Base-by-base conservation (phyloP, 2,329 filamentous ascomycete species). In the Drechslerella stenobrocha region DNA sequence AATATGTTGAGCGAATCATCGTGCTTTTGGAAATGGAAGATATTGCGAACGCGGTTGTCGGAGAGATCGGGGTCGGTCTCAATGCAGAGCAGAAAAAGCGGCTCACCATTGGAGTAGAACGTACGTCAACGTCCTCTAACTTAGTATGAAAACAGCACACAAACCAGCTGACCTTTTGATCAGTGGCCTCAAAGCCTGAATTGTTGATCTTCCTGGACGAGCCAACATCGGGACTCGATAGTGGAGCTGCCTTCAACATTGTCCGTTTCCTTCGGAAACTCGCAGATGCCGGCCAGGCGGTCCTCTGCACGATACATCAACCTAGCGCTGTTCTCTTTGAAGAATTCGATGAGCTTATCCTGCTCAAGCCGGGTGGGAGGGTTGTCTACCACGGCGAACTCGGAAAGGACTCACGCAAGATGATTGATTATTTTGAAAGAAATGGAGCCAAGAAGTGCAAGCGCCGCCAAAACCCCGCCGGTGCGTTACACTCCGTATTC, bases 151-250 rank as follows among this genome's bases (percentile, higher is more conserved):
- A 7, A 30, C 6, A 7, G 26, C 7, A 30, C 24, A 22, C 18
- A 35, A 47, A 24, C 24, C 22, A 57, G 37, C 30, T 63, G 83
- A 37, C 81, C 79, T 7, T 79, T 7, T 81, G 83, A 2, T 81
- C 84, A 67, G 74, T 84, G 2, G 82, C 81, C 0, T 78, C 79
- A 0, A 84, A 83, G 73, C 82, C 82, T 0, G 81, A 83, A 30
- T 77, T 87, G 2, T 77, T 87, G 3, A 80, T 86, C 72, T 87
- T 87, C 73, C 76, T 87, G n/a, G 84, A 87, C 56, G 84, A 87
- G 71, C 80, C 80, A 0, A 82, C 80, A 0, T 84, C 82, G 2
- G 83, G 83, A 6, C 79, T 84, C 8, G 83, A 85, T 70, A 81
- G 80, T 0, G 80, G 81, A 37, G 80, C 82, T 5, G 82, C 83